Evolutionary conservation across 2,329 filamentous ascomycete species (phyloP).

Genomic region (Polytolypa hystricis): DNA sequence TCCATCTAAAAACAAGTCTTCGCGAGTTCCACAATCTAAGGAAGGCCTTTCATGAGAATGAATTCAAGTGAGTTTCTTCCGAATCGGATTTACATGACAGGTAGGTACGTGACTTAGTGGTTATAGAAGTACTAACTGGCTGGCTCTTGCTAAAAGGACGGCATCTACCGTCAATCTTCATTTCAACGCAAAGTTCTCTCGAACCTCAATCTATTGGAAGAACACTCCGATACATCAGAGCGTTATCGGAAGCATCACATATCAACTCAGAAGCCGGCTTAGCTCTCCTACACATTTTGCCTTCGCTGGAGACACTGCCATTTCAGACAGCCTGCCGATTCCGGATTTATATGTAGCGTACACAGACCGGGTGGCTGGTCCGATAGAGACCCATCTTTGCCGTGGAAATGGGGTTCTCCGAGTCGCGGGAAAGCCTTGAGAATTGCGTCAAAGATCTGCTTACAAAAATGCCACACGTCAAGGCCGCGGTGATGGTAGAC

Average conservation of each 20-base stretch:
- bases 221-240: not conserved
- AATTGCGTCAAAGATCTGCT: not conserved
- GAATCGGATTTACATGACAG: conserved; percentile 1
- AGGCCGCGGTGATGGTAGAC: not conserved
- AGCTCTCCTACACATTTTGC: not conserved
- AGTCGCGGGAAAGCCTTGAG: not conserved
- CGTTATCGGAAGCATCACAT: not conserved
- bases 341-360: not conserved
- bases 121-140: not conserved
- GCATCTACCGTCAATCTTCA: not conserved
- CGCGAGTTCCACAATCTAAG: not conserved
- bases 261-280: conserved; percentile 1
- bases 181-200: not conserved
- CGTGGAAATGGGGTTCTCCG: not conserved
- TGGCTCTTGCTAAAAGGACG: not conserved
- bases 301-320: not conserved
- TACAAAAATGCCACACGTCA: not conserved
- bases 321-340: not conserved
- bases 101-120: not conserved
- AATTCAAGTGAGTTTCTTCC: not conserved
- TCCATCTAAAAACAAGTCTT: not conserved
- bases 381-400: not conserved
- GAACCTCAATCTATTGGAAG: not conserved
- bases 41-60: not conserved
- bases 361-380: not conserved